Evolutionary conservation across 768 basidiomycete species (phyloP).

Genomic region (Mycena rosella): DNA sequence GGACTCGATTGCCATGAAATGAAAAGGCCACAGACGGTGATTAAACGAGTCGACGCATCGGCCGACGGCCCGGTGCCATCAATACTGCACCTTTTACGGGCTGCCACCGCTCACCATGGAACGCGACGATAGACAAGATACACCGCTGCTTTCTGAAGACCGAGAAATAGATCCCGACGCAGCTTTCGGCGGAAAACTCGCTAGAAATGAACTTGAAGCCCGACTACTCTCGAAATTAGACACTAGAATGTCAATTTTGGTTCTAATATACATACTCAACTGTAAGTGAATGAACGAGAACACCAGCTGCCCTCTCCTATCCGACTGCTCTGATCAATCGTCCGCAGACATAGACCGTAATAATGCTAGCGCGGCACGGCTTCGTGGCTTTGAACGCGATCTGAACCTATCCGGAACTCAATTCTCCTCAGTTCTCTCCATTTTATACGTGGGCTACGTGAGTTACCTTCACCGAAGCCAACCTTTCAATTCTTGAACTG

Average conservation of each 20-base stretch:
- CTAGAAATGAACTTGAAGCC: conserved; percentile 46
- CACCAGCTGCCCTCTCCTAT: neutral
- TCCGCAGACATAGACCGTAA: conserved; percentile 78
- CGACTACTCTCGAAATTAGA: conserved; percentile 64
- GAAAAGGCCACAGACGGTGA: too few relatives aligned
- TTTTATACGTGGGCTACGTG: conserved; percentile 62
- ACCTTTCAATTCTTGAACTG: too few relatives aligned
- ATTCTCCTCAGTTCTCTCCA: conserved; percentile 71
- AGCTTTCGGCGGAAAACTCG: conserved; percentile 43
- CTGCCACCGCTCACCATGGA: too few relatives aligned
- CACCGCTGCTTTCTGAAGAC: conserved; percentile 24
- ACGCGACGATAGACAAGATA: conserved; percentile 15
- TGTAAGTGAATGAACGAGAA: neutral
- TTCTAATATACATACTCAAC: neutral
- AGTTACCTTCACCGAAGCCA: conserved; percentile 80
- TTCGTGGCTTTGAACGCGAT: conserved; percentile 75
- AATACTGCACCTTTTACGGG: too few relatives aligned
- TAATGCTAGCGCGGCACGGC: conserved; percentile 72
- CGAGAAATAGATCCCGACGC: conserved; percentile 41
- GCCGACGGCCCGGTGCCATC: too few relatives aligned
- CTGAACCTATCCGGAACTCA: conserved; percentile 68
- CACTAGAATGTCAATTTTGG: conserved; percentile 56
- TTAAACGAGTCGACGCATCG: too few relatives aligned
- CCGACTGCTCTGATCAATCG: too few relatives aligned
- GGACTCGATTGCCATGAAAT: conserved; percentile 17